Conservation (phyloP, 495 filamentous ascomycete species). For the Poronia punctata region DNA sequence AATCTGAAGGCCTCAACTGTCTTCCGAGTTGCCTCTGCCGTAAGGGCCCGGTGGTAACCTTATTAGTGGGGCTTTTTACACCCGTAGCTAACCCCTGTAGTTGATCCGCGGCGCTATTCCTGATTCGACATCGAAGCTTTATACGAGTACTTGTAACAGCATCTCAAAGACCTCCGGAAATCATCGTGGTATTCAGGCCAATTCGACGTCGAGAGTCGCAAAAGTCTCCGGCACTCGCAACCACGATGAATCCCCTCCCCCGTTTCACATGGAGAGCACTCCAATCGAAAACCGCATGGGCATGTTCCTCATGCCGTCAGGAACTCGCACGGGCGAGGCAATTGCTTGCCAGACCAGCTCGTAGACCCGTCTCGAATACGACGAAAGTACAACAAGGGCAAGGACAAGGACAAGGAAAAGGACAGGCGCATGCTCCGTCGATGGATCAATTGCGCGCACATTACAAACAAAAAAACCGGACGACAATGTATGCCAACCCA, state of each 20-base stretch:
- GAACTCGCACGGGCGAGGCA: conserved; percentile 10
- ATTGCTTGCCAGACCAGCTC: conserved; percentile 3
- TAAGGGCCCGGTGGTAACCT: no score
- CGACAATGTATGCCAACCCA: conserved; percentile 44
- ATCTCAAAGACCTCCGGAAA: no score
- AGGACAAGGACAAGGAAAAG: background rate
- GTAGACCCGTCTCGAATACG: conserved; percentile 15
- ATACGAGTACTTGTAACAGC: no score
- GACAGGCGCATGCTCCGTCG: conserved; percentile 26
- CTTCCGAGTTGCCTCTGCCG: no score
- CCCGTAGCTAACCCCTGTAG: conserved; percentile 3
- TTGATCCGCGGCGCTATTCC: conserved; percentile 3
- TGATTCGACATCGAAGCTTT: no score
- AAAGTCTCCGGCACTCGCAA: conserved; percentile 1
- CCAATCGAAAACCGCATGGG: conserved; percentile 19
- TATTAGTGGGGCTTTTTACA: conserved; percentile 1
- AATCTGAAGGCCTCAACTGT: no score
- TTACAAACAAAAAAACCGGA: conserved; percentile 52
- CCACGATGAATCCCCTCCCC: conserved; percentile 24
- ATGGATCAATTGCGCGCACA: conserved; percentile 50
- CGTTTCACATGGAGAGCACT: conserved; percentile 16
- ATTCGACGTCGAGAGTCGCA: background rate
- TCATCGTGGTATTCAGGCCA: background rate
- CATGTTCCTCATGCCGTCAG: conserved; percentile 23
- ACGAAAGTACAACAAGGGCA: conserved; percentile 13